phyloP scores from a whole-genome alignment of 1,139 yeast genomes.

The Yamadazyma atlantica region DNA sequence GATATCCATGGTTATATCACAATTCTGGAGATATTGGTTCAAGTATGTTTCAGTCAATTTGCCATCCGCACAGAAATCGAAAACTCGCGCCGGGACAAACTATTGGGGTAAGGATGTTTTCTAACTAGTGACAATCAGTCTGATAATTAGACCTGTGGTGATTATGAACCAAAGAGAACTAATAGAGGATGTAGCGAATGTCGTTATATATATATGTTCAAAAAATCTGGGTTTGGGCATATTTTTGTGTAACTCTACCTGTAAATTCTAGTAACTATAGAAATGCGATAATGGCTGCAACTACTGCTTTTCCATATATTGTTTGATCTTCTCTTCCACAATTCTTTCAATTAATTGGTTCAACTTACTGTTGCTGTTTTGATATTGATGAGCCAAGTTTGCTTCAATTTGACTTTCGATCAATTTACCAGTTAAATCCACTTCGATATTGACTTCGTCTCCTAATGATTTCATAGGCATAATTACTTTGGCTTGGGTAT shows the following conservation, averaged over 20 bases:
- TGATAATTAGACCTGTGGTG: too few relatives aligned
- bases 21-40: background rate
- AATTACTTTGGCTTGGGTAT: conserved; percentile 82
- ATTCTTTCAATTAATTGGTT: conserved; percentile 45
- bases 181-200: too few relatives aligned
- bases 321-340: conserved; percentile 49
- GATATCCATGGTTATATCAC: conserved; percentile 64
- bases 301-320: conserved; percentile 6
- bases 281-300: too few relatives aligned
- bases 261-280: too few relatives aligned
- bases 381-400: conserved; percentile 55
- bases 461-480: conserved; percentile 66
- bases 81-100: too few relatives aligned
- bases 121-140: too few relatives aligned
- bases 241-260: too few relatives aligned
- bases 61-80: conserved; percentile 12
- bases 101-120: too few relatives aligned
- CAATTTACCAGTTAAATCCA: conserved; percentile 88
- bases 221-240: background rate
- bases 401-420: conserved; percentile 79
- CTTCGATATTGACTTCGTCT: conserved; percentile 81
- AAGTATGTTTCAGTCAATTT: conserved; percentile 3
- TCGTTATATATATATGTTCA: background rate
- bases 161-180: too few relatives aligned
- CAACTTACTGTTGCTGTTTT: conserved; percentile 39